Conservation (phyloP, 306 rosid genomes). For the Medicago arabica region DNA sequence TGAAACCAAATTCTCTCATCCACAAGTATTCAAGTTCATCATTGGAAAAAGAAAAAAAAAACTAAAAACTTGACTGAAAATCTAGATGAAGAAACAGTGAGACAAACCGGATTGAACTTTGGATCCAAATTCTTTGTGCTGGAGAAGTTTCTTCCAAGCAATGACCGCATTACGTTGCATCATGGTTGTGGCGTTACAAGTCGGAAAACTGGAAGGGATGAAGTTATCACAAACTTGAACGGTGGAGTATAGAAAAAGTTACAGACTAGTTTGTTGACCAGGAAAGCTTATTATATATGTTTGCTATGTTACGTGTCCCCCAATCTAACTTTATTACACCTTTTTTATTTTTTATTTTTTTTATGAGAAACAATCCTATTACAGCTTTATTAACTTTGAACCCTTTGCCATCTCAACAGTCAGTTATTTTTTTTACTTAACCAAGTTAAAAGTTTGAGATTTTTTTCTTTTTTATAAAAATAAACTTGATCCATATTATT, state of each 20-base stretch:
- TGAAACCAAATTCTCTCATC: conserved; percentile 31
- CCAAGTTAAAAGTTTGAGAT: too few relatives aligned
- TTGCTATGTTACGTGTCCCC: not conserved
- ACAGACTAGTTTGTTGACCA: not conserved
- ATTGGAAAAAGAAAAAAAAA: not conserved
- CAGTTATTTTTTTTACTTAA: too few relatives aligned
- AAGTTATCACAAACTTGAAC: not conserved
- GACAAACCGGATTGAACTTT: conserved; percentile 82
- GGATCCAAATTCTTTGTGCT: conserved; percentile 88
- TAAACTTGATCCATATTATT: too few relatives aligned
- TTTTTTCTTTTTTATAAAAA: too few relatives aligned
- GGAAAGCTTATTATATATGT: not conserved
- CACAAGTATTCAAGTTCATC: conserved; percentile 22
- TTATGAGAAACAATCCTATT: too few relatives aligned
- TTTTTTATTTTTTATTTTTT: too few relatives aligned
- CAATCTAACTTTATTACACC: not conserved
- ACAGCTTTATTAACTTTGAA: too few relatives aligned
- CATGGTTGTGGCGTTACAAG: conserved; percentile 45
- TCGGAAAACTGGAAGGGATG: not conserved
- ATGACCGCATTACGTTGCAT: conserved; percentile 67
- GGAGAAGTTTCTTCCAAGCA: conserved; percentile 82
- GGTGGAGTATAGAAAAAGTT: not conserved
- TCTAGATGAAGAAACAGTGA: conserved; percentile 14
- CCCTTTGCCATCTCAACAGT: too few relatives aligned
- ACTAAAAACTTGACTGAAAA: not conserved